These are phyloP conservation scores for Cordyceps javanica DNA, from an alignment of 2,329 filamentous ascomycete genomes.

Conservation along the genomic window DNA sequence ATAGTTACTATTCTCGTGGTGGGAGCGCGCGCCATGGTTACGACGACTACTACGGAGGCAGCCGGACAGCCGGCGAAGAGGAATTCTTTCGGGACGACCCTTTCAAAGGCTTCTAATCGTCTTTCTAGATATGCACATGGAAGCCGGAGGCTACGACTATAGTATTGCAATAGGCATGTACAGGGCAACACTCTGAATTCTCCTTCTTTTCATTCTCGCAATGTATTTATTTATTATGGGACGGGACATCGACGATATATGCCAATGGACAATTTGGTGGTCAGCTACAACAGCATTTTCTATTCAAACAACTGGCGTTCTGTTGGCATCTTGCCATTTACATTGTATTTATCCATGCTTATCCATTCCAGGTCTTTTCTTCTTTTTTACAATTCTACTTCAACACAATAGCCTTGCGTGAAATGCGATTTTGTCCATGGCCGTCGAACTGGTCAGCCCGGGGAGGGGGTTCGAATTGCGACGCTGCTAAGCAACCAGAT, in stretches of 20 bases:
- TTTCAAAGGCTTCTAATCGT: conserved; percentile 51
- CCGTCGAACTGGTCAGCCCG: too few species aligned
- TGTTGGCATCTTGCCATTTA: neutral
- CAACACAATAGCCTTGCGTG: too few species aligned
- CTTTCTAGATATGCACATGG: neutral
- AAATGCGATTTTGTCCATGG: too few species aligned
- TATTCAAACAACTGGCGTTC: conserved; percentile 2
- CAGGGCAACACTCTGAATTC: conserved; percentile 15
- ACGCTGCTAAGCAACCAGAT: too few species aligned
- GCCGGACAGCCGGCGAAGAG: conserved; percentile 44
- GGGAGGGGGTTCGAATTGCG: too few species aligned
- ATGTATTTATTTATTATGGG: neutral
- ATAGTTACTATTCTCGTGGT: conserved; percentile 42
- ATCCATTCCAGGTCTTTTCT: neutral
- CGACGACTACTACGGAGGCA: conserved; percentile 44
- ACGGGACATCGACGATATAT: conserved; percentile 8
- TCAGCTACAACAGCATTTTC: conserved; percentile 4
- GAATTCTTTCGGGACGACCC: conserved; percentile 55
- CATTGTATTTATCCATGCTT: neutral
- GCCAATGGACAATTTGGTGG: conserved; percentile 12
- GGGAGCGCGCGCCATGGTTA: conserved; percentile 33
- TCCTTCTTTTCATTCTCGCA: conserved; percentile 5
- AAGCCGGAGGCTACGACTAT: neutral
- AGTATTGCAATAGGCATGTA: conserved; percentile 1
- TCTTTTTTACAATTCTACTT: neutral